These are phyloP conservation scores for Solanum chiquidenum DNA, from an alignment of 257 asterid genomes.

Conservation along the genomic window DNA sequence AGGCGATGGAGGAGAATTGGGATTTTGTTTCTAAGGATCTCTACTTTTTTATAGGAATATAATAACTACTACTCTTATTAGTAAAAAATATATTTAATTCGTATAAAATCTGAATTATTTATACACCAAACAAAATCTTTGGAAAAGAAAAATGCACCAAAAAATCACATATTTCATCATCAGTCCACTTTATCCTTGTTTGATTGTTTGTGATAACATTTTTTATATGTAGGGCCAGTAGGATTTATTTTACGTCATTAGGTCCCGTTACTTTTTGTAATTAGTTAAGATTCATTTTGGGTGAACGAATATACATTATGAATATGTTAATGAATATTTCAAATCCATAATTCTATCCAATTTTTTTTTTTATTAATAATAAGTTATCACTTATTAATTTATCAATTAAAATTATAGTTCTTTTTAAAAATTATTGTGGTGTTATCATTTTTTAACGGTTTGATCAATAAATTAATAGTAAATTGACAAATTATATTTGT, in stretches of 20 bases:
- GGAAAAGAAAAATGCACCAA: background rate
- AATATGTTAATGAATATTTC: background rate
- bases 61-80: background rate
- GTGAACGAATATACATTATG: background rate
- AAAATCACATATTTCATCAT: background rate
- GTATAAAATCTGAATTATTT: background rate
- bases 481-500: too few species aligned
- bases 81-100: background rate
- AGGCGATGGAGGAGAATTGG: constrained; percentile 1
- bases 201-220: background rate
- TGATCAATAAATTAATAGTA: fast-evolving
- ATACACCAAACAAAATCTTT: background rate
- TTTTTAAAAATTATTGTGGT: fast-evolving
- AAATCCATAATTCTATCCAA: background rate
- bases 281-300: background rate
- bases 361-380: too few species aligned
- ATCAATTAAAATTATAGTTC: too few species aligned
- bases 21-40: constrained; percentile 10
- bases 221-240: background rate
- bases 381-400: too few species aligned
- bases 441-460: too few species aligned
- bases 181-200: background rate
- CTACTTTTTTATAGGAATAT: background rate
- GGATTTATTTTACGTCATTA: background rate
- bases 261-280: background rate